These are phyloP conservation scores for Coprinellus aureogranulatus DNA, from an alignment of 768 basidiomycete species.

Conservation along the genomic window DNA sequence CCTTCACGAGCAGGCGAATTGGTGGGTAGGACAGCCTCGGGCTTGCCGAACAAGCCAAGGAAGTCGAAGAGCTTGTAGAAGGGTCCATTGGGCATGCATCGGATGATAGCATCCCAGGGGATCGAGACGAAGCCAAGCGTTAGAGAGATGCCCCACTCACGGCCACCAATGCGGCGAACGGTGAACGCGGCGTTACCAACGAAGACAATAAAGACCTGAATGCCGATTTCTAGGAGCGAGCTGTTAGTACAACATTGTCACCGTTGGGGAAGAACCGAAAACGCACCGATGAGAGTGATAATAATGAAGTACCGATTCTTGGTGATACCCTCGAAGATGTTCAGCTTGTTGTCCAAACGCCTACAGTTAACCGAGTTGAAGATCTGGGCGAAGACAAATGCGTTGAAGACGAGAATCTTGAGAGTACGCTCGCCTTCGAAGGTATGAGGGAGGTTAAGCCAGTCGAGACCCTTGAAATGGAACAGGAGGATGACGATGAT, in stretches of 20 bases:
- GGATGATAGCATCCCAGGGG: conserved; percentile 80
- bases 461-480: conserved; percentile 77
- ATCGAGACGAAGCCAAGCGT: conserved; percentile 85
- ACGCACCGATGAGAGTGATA: conserved; percentile 82
- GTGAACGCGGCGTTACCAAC: conserved; percentile 93
- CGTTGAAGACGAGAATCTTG: conserved; percentile 91
- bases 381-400: conserved; percentile 96
- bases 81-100: conserved; percentile 76
- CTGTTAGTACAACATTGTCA: conserved; percentile 5
- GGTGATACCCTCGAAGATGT: conserved; percentile 82
- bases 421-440: conserved; percentile 47
- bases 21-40: conserved; percentile 60
- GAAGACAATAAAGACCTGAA: conserved; percentile 87
- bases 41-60: conserved; percentile 59
- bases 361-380: conserved; percentile 94
- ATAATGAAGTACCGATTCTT: conserved; percentile 80
- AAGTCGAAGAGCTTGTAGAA: conserved; percentile 57
- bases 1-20: conserved; percentile 55
- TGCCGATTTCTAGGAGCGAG: conserved; percentile 64
- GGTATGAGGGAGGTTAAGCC: conserved; percentile 57
- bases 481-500: conserved; percentile 79
- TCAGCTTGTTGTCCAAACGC: conserved; percentile 78
- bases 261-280: neutral
- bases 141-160: conserved; percentile 92
- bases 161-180: conserved; percentile 72